These are phyloP conservation scores for Ophiostoma fasciatum DNA, from an alignment of 2,329 filamentous ascomycete species.

Conservation along the genomic window DNA sequence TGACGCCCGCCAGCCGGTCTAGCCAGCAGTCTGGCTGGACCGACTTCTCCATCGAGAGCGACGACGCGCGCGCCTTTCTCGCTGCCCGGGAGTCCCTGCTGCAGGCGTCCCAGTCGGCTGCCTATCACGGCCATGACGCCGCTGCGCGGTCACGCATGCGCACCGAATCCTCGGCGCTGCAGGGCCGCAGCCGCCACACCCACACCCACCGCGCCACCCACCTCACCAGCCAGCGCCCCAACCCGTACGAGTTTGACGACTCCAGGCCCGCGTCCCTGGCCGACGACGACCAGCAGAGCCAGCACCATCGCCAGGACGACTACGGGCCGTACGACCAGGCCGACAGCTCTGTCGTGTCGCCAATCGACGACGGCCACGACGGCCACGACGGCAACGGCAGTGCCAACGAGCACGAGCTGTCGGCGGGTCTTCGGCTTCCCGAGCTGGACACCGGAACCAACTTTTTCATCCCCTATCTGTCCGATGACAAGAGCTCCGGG, in stretches of 20 bases:
- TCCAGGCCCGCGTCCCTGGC: conserved; percentile 17
- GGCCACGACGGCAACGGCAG: background rate
- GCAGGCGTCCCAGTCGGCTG: too few relatives aligned
- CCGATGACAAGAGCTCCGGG: conserved; percentile 15
- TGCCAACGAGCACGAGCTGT: conserved; percentile 19
- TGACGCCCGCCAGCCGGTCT: conserved; percentile 28
- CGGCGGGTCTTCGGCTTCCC: too few relatives aligned
- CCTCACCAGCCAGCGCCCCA: background rate
- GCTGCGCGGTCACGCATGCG: too few relatives aligned
- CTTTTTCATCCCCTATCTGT: conserved; percentile 34
- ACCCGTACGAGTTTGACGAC: conserved; percentile 11
- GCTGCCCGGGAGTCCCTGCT: conserved; percentile 3
- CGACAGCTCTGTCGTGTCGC: conserved; percentile 20
- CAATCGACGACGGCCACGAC: conserved; percentile 2
- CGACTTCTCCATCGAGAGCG: conserved; percentile 41
- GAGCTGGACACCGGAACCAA: conserved; percentile 35
- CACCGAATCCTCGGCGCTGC: background rate
- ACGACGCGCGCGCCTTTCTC: conserved; percentile 22
- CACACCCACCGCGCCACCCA: background rate
- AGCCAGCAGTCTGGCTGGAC: conserved; percentile 47
- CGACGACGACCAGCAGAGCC: conserved; percentile 8
- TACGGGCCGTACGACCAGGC: background rate
- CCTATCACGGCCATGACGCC: too few relatives aligned
- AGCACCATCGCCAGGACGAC: background rate
- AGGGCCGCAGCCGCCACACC: too few relatives aligned